A percentile compares a stretch with the other conserved stretches of the same genome.
Evolutionary conservation across 768 basidiomycete species (phyloP).

Genomic region (Suillus tomentosus): DNA sequence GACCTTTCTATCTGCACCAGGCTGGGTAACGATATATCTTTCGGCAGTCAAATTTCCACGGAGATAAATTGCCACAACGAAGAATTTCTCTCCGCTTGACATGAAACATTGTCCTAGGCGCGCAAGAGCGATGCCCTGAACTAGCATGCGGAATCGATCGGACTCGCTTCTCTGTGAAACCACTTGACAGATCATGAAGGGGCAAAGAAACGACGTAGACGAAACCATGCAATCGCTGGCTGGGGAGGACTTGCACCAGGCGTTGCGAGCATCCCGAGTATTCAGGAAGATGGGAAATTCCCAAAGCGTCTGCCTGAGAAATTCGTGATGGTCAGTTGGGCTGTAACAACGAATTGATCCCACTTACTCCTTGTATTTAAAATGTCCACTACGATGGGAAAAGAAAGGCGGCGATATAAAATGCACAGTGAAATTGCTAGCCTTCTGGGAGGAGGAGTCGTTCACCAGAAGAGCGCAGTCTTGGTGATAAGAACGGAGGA

Average conservation of each 20-base stretch:
- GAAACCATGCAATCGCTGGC: slow-evolving; percentile 14
- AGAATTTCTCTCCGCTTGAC: slow-evolving; percentile 1
- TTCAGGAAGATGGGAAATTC: slow-evolving; percentile 17
- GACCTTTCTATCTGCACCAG: neutral
- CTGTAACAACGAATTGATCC: neutral
- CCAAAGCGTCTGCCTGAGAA: slow-evolving; percentile 17
- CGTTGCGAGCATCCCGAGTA: rapidly evolving
- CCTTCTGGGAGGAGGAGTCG: slow-evolving; percentile 12
- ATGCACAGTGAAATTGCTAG: slow-evolving; percentile 16
- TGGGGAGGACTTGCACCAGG: slow-evolving; percentile 10
- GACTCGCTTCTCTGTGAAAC: neutral
- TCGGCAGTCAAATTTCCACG: slow-evolving; percentile 4
- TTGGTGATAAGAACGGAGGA: slow-evolving; percentile 9
- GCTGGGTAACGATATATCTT: slow-evolving; percentile 14
- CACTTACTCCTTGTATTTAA: slow-evolving; percentile 8
- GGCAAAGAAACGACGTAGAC: neutral
- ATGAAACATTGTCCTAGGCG: slow-evolving; percentile 4
- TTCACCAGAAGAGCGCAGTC: neutral
- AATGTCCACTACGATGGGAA: neutral
- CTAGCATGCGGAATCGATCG: slow-evolving; percentile 14
- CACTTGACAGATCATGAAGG: slow-evolving; percentile 19
- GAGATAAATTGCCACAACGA: slow-evolving; percentile 19
- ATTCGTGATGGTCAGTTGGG: neutral
- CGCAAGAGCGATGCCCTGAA: slow-evolving; percentile 15
- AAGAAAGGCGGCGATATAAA: slow-evolving; percentile 20